Percentiles rank a stretch among this genome's conserved stretches.
These are phyloP conservation scores for Coix lacrymajobi DNA, from an alignment of 176 grass and related monocot species.

Conservation along the genomic window DNA sequence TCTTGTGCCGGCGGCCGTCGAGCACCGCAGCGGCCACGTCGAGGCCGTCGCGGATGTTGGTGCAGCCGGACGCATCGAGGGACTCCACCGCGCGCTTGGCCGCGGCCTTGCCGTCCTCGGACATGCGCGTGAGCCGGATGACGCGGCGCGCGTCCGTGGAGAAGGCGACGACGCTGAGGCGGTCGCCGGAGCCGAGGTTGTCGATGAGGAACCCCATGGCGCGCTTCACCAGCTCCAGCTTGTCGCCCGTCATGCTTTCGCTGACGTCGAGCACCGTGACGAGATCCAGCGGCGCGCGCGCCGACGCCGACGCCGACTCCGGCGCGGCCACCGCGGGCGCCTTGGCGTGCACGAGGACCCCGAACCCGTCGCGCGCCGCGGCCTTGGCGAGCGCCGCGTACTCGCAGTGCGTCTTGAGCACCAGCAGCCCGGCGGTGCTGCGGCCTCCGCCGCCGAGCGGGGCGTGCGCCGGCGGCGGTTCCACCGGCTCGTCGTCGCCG, in stretches of 20 bases:
- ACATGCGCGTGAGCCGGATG: background rate
- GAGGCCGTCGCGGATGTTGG: background rate
- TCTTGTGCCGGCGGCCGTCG: background rate
- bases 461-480: background rate
- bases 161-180: background rate
- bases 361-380: conserved; percentile 21
- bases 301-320: no score
- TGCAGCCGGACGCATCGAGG: background rate
- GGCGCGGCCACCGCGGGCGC: background rate
- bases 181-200: background rate
- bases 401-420: conserved; percentile 30
- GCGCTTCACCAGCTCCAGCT: background rate
- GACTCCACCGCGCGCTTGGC: background rate
- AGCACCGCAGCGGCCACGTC: background rate
- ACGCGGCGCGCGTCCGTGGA: background rate
- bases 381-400: conserved; percentile 30
- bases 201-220: background rate
- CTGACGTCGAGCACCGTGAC: background rate
- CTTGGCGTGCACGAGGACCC: conserved; percentile 37
- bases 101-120: background rate
- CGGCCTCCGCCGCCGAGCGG: background rate
- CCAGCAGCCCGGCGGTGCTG: background rate
- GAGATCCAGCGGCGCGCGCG: background rate
- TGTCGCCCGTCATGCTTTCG: background rate
- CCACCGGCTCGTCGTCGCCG: conserved; percentile 2